Base-by-base conservation (phyloP, 495 filamentous ascomycete species). In the Sabuloglossum arenarium region DNA sequence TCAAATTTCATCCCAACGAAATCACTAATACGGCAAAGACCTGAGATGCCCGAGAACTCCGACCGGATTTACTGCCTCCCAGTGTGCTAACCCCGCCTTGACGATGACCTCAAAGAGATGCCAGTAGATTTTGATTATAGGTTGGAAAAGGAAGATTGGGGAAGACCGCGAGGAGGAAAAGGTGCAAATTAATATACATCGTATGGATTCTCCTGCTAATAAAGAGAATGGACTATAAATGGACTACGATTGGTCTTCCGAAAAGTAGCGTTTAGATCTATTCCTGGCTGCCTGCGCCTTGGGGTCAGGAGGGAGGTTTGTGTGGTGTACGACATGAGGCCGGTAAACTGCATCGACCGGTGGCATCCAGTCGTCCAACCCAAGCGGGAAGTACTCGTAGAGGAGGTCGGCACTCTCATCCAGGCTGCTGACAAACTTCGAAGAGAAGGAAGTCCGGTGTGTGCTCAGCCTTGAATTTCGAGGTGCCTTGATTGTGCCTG, bases 311-410 rank as follows among this genome's bases (percentile, higher is more conserved):
- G 84, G 84, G 53, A 87, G 72, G 45, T 82, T 81, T 32, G 82
- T 88, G 64, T 94, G 88, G 67, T 94, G 88, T 1, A 93, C 88
- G 8, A 91, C 85, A 66, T 94, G 88, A 9, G 88, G 88, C n/a
- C 88, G 73, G 60, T 94, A 94, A 39, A 94, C 81, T 8, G 88
- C 87, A 66, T 94, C 88, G 11, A 94, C 88, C 3, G 88, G 88
- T 2, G 84, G 83, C 73, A 88, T 86, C 87, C 87, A 94, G 59
- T 94, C 88, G 67, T 94, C 86, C 59, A 90, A 66, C 23, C 84
- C 86, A 24, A 94, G 72, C 5, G 88, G 88, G 58, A 94, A 94
- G 64, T 94, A 94, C 65, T 94, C 88, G 62, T 94, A 94, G 24
- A 93, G 68, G 59, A 87, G 71, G 63, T 94, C 88, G 9, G 79